These are phyloP conservation scores for Nephromyces sp. DNA, from an alignment of 169 alveolate species.

Conservation along the genomic window DNA sequence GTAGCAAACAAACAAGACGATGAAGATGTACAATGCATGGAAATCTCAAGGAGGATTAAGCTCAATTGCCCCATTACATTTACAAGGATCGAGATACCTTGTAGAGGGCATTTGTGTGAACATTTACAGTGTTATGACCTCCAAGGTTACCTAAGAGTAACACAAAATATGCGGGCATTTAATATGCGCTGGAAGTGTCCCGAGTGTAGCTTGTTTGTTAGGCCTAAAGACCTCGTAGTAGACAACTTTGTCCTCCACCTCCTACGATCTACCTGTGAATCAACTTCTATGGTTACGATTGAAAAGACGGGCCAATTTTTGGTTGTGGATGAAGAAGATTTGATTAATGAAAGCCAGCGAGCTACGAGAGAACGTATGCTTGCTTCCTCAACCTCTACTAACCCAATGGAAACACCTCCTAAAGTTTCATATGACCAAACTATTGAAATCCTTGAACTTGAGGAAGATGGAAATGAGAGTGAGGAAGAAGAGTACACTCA, in stretches of 20 bases:
- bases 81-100: conserved; percentile 69
- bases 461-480: background rate
- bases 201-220: conserved; percentile 61
- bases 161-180: conserved; percentile 76
- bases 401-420: background rate
- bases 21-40: conserved; percentile 71
- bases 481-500: too few species aligned
- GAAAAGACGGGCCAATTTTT: conserved; percentile 5
- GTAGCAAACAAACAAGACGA: conserved; percentile 31
- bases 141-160: conserved; percentile 66
- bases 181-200: conserved; percentile 87
- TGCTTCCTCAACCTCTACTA: background rate
- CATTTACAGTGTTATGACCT: conserved; percentile 85
- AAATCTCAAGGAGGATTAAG: conserved; percentile 50
- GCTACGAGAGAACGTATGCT: background rate
- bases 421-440: background rate
- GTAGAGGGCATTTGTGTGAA: conserved; percentile 72
- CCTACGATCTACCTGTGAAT: conserved; percentile 21
- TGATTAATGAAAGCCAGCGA: background rate
- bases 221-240: conserved; percentile 69
- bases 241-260: conserved; percentile 64
- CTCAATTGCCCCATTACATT: conserved; percentile 65
- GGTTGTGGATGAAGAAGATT: background rate
- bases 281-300: conserved; percentile 19
- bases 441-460: background rate